Conservation (phyloP, 179 eudicot genomes). For the Gypsophila paniculata region DNA sequence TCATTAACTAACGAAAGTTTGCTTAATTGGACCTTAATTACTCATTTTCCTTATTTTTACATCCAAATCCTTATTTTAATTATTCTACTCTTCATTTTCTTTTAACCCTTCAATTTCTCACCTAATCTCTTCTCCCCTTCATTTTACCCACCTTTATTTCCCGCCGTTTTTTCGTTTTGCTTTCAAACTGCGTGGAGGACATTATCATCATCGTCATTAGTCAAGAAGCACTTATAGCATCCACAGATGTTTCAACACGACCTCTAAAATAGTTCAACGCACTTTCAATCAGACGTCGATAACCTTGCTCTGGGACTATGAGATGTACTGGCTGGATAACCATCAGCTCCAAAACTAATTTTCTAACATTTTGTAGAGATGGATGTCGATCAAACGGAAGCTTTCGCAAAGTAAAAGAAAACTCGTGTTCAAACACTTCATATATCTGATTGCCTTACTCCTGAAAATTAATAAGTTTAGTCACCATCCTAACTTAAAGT, state of each 20-base stretch:
- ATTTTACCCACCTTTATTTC: too few species aligned
- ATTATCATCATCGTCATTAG: too few species aligned
- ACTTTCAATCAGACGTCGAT: constrained; percentile 84
- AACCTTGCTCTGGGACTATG: constrained; percentile 96
- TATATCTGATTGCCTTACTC: constrained; percentile 84
- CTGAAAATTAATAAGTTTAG: constrained; percentile 33
- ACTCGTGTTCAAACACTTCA: constrained; percentile 92
- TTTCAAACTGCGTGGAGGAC: too few species aligned
- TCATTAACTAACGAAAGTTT: too few species aligned
- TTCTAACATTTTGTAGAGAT: constrained; percentile 67
- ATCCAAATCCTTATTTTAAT: too few species aligned
- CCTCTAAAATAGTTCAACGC: constrained; percentile 63
- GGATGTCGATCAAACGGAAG: constrained; percentile 89
- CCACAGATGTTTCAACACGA: constrained; percentile 92
- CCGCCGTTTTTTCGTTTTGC: too few species aligned
- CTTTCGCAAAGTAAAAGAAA: constrained; percentile 86
- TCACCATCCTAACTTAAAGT: neutral
- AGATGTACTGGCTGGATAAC: constrained; percentile 96
- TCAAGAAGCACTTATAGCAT: constrained; percentile 58
- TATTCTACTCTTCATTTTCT: too few species aligned
- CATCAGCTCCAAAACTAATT: constrained; percentile 82
- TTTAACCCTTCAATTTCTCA: too few species aligned
- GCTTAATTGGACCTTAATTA: too few species aligned
- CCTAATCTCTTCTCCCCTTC: too few species aligned
- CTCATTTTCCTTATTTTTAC: too few species aligned